phyloP scores from a whole-genome alignment of 2,329 filamentous ascomycete species.

The Colletotrichum magnum region DNA sequence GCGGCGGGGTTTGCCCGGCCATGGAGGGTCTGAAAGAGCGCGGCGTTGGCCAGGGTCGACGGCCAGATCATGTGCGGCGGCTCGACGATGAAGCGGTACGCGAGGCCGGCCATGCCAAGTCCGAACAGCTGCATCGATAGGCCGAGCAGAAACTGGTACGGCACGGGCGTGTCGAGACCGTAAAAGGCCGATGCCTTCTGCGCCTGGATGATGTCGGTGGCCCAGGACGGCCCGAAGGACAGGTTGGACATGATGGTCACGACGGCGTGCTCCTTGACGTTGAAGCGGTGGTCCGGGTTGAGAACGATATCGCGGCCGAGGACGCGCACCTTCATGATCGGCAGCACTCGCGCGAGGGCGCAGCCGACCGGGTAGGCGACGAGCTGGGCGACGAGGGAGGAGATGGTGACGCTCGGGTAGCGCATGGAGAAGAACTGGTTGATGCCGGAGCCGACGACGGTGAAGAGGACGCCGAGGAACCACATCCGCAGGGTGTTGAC shows the following conservation, averaged over 20 bases:
- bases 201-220: slow-evolving; percentile 58
- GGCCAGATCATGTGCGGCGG: slow-evolving; percentile 64
- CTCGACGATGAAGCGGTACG: slow-evolving; percentile 59
- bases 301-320: slow-evolving; percentile 54
- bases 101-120: slow-evolving; percentile 60
- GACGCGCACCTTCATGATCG: slow-evolving; percentile 49
- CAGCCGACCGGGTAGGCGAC: slow-evolving; percentile 54
- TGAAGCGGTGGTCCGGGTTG: slow-evolving; percentile 63
- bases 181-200: slow-evolving; percentile 59
- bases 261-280: slow-evolving; percentile 67
- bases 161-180: slow-evolving; percentile 55
- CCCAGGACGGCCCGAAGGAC: slow-evolving; percentile 57
- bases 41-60: slow-evolving; percentile 58
- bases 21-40: slow-evolving; percentile 59
- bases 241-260: slow-evolving; percentile 69
- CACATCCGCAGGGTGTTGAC: slow-evolving; percentile 54
- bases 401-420: slow-evolving; percentile 54
- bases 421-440: slow-evolving; percentile 57
- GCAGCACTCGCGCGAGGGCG: slow-evolving; percentile 51
- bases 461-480: slow-evolving; percentile 52
- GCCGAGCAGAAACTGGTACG: slow-evolving; percentile 61
- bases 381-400: slow-evolving; percentile 54
- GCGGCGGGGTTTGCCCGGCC: slow-evolving; percentile 53
- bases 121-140: slow-evolving; percentile 63
- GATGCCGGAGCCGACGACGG: slow-evolving; percentile 48